Conservation (phyloP, 768 basidiomycete species). For the Serendipita vermifera region DNA sequence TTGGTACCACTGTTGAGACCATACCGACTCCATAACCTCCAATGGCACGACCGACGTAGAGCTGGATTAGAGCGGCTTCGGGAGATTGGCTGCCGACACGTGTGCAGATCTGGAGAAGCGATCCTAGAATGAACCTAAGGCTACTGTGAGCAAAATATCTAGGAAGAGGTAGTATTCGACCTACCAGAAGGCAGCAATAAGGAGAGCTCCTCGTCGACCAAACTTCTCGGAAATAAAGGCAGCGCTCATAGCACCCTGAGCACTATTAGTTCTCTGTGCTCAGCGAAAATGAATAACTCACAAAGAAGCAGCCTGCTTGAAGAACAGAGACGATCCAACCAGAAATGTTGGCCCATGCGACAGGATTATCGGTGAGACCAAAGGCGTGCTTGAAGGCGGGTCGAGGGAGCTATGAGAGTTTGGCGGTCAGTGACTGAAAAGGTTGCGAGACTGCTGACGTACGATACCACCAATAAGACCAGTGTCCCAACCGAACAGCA, state of each 20-base stretch:
- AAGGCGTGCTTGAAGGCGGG: conserved; percentile 7
- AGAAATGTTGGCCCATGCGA: not conserved
- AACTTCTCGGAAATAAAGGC: conserved; percentile 2
- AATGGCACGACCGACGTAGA: conserved; percentile 71
- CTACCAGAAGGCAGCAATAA: conserved; percentile 56
- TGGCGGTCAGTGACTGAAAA: not conserved
- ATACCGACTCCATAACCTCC: conserved; percentile 72
- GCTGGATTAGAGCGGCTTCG: conserved; percentile 40
- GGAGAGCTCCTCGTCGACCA: conserved; percentile 42
- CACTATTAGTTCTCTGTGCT: not conserved
- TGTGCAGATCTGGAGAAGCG: conserved; percentile 53
- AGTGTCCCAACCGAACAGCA: conserved; percentile 8
- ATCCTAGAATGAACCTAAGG: conserved; percentile 18
- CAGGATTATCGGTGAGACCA: not conserved
- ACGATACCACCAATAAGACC: conserved; percentile 9
- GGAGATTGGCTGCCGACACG: conserved; percentile 28
- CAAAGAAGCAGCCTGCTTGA: conserved; percentile 76
- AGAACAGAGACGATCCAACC: conserved; percentile 58
- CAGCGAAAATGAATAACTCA: not conserved
- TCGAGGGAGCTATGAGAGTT: not conserved
- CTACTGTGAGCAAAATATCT: not conserved
- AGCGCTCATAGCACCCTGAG: conserved; percentile 4
- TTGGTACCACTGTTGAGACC: conserved; percentile 33
- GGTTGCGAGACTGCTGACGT: not conserved
- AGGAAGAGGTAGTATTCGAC: conserved; percentile 15